These are phyloP conservation scores for Fonsecaea multimorphosa DNA, from an alignment of 2,329 filamentous ascomycete genomes.

Conservation along the genomic window DNA sequence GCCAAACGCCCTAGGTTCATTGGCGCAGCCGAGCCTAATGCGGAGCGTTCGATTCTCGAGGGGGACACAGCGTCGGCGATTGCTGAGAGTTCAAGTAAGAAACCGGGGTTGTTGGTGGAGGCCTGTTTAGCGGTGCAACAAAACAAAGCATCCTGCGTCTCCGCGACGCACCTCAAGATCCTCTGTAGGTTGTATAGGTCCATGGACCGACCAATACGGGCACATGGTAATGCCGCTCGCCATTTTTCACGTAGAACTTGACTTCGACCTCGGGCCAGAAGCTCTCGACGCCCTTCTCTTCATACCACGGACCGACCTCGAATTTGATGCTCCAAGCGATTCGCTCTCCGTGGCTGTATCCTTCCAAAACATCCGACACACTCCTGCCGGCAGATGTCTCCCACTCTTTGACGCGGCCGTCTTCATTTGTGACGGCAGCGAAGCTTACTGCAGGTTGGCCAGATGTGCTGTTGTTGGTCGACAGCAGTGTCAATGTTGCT, in stretches of 20 bases:
- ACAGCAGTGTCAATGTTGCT: conserved; percentile 63
- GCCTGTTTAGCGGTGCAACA: conserved; percentile 10
- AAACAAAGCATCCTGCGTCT: not conserved
- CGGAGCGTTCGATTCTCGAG: conserved; percentile 17
- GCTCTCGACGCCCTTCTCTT: conserved; percentile 54
- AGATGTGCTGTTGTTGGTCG: conserved; percentile 49
- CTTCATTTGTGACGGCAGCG: conserved; percentile 51
- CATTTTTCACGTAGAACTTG: conserved; percentile 56
- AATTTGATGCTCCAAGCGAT: conserved; percentile 56
- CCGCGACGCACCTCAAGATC: conserved; percentile 46
- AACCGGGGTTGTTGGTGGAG: not conserved
- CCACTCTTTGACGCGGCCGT: conserved; percentile 56
- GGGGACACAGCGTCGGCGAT: conserved; percentile 9
- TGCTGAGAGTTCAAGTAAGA: conserved; percentile 7
- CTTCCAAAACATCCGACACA: conserved; percentile 38
- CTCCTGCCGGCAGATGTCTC: conserved; percentile 40
- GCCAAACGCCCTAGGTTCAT: conserved; percentile 10
- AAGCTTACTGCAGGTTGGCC: conserved; percentile 41
- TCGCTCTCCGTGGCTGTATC: conserved; percentile 43
- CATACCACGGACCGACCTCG: conserved; percentile 55
- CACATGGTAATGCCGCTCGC: conserved; percentile 58
- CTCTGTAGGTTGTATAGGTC: conserved; percentile 59
- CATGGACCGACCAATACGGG: conserved; percentile 58
- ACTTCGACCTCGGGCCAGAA: conserved; percentile 60
- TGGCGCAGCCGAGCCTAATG: conserved; percentile 5